Evolutionary conservation across 1,284 basidiomycete species (phyloP).

Genomic region (Marasmius fiardii): DNA sequence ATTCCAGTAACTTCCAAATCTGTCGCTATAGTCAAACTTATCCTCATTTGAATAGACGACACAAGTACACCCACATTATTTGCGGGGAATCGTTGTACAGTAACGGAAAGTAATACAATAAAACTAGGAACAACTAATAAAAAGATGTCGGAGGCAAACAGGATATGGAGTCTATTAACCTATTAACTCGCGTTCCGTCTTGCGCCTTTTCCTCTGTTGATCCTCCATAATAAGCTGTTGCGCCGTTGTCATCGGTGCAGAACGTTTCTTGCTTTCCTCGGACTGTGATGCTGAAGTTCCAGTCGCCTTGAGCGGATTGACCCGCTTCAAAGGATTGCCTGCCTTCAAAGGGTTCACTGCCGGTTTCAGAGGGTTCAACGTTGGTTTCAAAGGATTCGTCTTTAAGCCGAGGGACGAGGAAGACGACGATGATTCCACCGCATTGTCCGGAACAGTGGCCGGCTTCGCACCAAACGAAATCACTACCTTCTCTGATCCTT

Average conservation of each 20-base stretch:
- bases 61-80: too few relatives aligned
- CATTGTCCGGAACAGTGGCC: conserved; percentile 20
- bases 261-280: conserved; percentile 41
- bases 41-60: too few relatives aligned
- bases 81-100: too few relatives aligned
- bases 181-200: conserved; percentile 56
- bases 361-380: conserved; percentile 38
- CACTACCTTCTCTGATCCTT: conserved; percentile 70
- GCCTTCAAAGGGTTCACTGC: conserved; percentile 37
- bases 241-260: conserved; percentile 71
- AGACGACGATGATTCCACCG: neutral
- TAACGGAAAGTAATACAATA: too few relatives aligned
- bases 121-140: too few relatives aligned
- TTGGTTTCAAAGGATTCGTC: conserved; percentile 47
- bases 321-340: conserved; percentile 56
- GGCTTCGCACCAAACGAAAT: conserved; percentile 64
- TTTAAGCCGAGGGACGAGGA: conserved; percentile 55
- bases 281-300: conserved; percentile 24
- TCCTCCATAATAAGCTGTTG: conserved; percentile 86
- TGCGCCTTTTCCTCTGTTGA: conserved; percentile 75
- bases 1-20: too few relatives aligned
- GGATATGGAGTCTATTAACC: conserved; percentile 18
- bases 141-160: too few relatives aligned
- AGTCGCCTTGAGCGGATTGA: conserved; percentile 73
- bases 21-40: too few relatives aligned